Evolutionary conservation across 2,329 filamentous ascomycete genomes (phyloP), one percentile per base, ranked within the genome.

Genomic region (Trichoderma endophyticum): DNA sequence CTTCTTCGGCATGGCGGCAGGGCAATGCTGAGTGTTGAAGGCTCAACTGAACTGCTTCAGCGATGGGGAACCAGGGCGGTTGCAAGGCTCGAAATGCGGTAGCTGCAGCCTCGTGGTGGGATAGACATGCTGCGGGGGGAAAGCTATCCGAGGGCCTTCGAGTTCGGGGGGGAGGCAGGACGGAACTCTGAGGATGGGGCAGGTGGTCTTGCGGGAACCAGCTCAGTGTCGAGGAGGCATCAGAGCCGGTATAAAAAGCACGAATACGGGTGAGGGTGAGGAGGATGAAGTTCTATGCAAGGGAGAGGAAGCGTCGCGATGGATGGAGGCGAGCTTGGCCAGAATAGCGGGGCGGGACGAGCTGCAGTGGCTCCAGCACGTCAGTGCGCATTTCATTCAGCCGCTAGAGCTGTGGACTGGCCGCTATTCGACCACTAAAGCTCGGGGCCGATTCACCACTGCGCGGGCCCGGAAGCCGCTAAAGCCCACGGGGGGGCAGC

Each of bases 111-210:
- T 71, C 63, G 72, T 62, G 68, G 60, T 71, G 63, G 54, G 56
- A 57, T 39, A 73, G 72, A 73, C 72, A 73, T 73, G 72, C 72
- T 73, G 72, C 62, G 72, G 63, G 51, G 69, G 69, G 28, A 39
- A 30, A 28, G 34, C 60, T 39, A 34, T 70, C 60, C 60, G 48
- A 21, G 30, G 30, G 6, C 9, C 57, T 14, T 7, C 11, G 28
- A 54, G 48, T 54, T 54, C 21, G 48, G 48, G n/a, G n/a, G 48
- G 36, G 36, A 39, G 21, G 48, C 54, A 57, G 54, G 24, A 57
- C 24, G 54, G 24, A 24, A 12, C 48, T 54, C 48, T 0, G 48
- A 14, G 48, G 5, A 54, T 51, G n/a, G 21, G 11, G 21, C 15
- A n/a, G 54, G 6, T 11, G 26, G 54, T 48, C 14, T 60, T 30